A percentile compares a stretch with the other conserved stretches of the same genome.
Conservation (phyloP, 768 basidiomycete genomes). For the Mycena haematopus region DNA sequence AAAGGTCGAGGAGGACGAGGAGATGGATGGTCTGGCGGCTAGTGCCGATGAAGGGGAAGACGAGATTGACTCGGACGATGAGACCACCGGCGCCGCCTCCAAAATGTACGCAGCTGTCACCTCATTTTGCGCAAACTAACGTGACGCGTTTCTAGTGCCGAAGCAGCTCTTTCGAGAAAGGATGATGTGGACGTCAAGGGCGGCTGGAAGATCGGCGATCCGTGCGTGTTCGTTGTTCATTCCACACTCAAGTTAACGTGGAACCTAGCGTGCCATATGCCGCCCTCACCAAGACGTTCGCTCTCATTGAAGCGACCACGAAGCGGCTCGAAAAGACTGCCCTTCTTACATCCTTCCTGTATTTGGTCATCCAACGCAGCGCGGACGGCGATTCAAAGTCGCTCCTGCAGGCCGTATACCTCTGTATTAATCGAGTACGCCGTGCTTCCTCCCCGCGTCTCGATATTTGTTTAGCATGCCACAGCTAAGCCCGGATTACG, state of each 20-base stretch:
- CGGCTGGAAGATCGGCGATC: conserved; percentile 84
- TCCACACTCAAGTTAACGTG: conserved; percentile 11
- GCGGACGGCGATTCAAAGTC: conserved; percentile 74
- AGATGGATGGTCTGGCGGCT: conserved; percentile 31
- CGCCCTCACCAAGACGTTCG: conserved; percentile 87
- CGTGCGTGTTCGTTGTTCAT: conserved; percentile 58
- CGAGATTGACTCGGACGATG: conserved; percentile 51
- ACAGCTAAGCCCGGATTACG: conserved; percentile 93
- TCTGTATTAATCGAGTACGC: conserved; percentile 94
- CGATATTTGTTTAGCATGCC: conserved; percentile 13
- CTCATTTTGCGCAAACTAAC: conserved; percentile 10
- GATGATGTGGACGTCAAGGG: conserved; percentile 78
- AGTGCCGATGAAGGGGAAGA: conserved; percentile 48
- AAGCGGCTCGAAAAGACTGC: conserved; percentile 94
- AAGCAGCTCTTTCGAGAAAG: conserved; percentile 64
- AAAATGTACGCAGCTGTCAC: conserved; percentile 59
- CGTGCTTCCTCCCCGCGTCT: background rate
- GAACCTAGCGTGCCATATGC: conserved; percentile 86
- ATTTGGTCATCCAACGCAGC: conserved; percentile 89
- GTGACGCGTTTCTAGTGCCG: conserved; percentile 53
- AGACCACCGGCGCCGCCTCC: conserved; percentile 55
- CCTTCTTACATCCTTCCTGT: conserved; percentile 85
- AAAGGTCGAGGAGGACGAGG: conserved; percentile 39
- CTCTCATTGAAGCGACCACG: conserved; percentile 90
- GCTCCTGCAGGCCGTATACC: conserved; percentile 88